Evolutionary conservation across 2,329 filamentous ascomycete genomes (phyloP).

Genomic region (Arthroderma sp.): DNA sequence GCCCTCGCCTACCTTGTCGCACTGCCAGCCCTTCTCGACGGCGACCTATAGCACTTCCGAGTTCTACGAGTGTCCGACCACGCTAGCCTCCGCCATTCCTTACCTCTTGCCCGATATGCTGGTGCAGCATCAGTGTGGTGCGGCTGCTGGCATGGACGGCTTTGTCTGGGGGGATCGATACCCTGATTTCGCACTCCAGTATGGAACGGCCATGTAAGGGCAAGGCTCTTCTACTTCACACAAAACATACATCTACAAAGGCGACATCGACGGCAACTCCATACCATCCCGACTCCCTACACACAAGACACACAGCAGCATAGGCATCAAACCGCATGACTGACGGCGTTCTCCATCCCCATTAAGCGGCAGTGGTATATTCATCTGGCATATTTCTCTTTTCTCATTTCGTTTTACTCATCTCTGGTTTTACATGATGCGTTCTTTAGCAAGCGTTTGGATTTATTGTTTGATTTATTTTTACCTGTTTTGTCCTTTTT

Average conservation of each 20-base stretch:
- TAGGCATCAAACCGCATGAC: constrained; percentile 38
- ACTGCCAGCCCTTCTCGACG: constrained; percentile 64
- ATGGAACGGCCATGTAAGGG: constrained; percentile 66
- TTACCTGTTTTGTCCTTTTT: constrained; percentile 16
- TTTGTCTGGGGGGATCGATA: constrained; percentile 74
- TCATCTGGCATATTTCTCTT: constrained; percentile 26
- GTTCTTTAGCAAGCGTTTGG: constrained; percentile 39
- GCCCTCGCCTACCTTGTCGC: constrained; percentile 67
- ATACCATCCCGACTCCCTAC: no score
- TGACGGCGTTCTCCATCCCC: constrained; percentile 42
- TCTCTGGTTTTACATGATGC: constrained; percentile 30
- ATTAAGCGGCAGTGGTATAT: constrained; percentile 29
- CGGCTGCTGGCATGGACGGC: constrained; percentile 60
- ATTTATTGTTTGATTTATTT: constrained; percentile 27
- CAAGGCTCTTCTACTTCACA: constrained; percentile 15
- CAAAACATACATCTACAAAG: constrained; percentile 21
- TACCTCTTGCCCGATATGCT: constrained; percentile 80
- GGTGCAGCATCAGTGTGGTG: constrained; percentile 67
- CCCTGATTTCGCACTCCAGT: constrained; percentile 63
- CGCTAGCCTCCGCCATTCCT: constrained; percentile 52
- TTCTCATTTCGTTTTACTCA: constrained; percentile 28
- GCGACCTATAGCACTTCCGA: constrained; percentile 47
- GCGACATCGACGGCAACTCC: constrained; percentile 21
- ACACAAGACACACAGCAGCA: neutral
- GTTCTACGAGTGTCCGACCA: constrained; percentile 69